Evolutionary conservation across 2,329 filamentous ascomycete species (phyloP), one percentile per base, ranked within the genome.

Genomic region (Cercospora brassicicola): DNA sequence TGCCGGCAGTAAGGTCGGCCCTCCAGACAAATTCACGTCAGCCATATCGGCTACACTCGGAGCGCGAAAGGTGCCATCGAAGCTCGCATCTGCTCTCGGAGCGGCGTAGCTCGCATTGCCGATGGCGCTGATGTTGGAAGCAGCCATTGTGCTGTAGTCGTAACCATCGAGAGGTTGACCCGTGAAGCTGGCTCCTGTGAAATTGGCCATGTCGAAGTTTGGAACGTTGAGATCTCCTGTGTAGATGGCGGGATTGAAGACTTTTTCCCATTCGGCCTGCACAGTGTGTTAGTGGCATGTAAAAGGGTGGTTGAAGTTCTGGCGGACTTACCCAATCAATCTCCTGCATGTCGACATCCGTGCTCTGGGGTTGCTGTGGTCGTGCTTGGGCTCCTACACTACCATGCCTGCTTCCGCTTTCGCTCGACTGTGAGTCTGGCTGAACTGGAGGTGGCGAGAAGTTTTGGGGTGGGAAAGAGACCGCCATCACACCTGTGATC

Each of bases 321-420:
- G 5, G 28, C 4, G 28, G 28, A 82, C 87, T 80, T 79, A 90
- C 88, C 89, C 88, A 91, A 72, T 91, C 88, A 70, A 91, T 87
- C 65, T 87, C 86, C 48, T 87, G 75, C 77, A 82, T 80, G 64
- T 71, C 76, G 67, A 64, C 75, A 71, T 69, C 59, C 74, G 45
- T 39, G 18, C 55, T 30, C 45, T 53, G 10, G 23, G 48, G 62
- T 15, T 31, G 20, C 18, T 60, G 62, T 18, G 53, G 18, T 5
- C 36, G 23, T 30, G 42, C 42, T 57, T 62, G 72, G 62, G 60
- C 69, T 28, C 65, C 36, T 4, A 67, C 63, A 62, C 72, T 72
- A 13, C 69, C 67, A 31, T 71, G 70, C 28, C 72, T 64, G 64
- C 74, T 74, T 15, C 67, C 73, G 59, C 69, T 69, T n/a, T 64